phyloP scores from a whole-genome alignment of 2,329 filamentous ascomycete species.

The Aspergillus sclerotialis region DNA sequence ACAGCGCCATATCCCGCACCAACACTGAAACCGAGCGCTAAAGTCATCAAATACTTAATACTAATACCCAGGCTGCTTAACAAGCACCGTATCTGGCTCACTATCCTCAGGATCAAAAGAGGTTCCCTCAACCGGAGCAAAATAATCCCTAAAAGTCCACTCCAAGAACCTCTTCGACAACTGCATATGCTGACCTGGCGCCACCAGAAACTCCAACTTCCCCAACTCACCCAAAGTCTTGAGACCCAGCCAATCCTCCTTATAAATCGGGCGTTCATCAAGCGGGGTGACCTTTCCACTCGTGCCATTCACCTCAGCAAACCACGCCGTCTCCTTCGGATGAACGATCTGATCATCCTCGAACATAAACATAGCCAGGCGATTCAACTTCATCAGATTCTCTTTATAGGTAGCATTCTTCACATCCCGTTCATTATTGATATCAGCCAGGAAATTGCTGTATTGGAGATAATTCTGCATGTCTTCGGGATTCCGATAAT shows the following conservation, averaged over 20 bases:
- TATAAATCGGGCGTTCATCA: conserved; percentile 65
- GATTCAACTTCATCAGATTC: conserved; percentile 63
- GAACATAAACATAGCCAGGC: conserved; percentile 86
- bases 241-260: conserved; percentile 89
- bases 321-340: conserved; percentile 88
- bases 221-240: conserved; percentile 71
- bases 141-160: conserved; percentile 54
- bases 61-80: conserved; percentile 11
- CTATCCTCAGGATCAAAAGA: conserved; percentile 3
- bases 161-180: conserved; percentile 60
- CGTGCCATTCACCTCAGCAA: conserved; percentile 73
- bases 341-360: conserved; percentile 77
- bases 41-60: no score
- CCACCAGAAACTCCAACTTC: conserved; percentile 65
- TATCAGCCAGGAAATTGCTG: conserved; percentile 86
- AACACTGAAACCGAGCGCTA: no score
- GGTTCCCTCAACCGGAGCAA: conserved; percentile 24
- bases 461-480: conserved; percentile 66
- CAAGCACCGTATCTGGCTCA: conserved; percentile 6
- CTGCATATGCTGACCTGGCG: conserved; percentile 77
- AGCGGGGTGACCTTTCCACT: conserved; percentile 57
- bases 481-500: conserved; percentile 69
- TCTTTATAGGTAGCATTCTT: conserved; percentile 71
- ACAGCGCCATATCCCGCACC: no score
- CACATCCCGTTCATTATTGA: conserved; percentile 78